These are phyloP conservation scores for Colletotrichum theobromicola DNA, from an alignment of 2,329 filamentous ascomycete species.

Conservation along the genomic window DNA sequence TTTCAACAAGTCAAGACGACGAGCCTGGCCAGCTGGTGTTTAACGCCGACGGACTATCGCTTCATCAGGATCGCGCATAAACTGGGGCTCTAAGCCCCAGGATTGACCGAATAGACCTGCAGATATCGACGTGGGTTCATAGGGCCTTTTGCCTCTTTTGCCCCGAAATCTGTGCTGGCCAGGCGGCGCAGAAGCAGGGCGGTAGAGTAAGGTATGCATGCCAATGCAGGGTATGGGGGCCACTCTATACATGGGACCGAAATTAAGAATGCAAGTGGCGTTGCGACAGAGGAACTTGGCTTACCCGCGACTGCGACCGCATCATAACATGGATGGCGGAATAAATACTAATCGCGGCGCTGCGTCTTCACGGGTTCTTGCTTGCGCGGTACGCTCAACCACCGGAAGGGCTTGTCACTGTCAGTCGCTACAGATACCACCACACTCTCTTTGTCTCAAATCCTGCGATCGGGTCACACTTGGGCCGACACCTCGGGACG, in stretches of 20 bases:
- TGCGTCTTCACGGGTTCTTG: not conserved
- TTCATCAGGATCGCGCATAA: not conserved
- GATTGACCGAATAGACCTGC: not conserved
- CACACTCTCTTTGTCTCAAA: not conserved
- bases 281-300: not conserved
- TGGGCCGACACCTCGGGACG: not conserved
- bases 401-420: not conserved
- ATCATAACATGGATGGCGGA: not conserved
- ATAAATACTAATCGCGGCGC: conserved; percentile 5
- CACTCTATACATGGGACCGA: not conserved
- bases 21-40: not conserved
- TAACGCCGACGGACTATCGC: not conserved
- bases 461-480: not conserved
- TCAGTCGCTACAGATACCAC: not conserved
- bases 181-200: not conserved
- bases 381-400: not conserved
- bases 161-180: not conserved
- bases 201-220: too few relatives aligned
- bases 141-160: not conserved
- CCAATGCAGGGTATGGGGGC: not conserved
- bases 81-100: not conserved
- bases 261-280: not conserved
- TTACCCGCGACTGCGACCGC: not conserved
- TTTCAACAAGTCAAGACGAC: not conserved
- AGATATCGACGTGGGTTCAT: not conserved